Evolutionary conservation across 257 asterid species (phyloP), one percentile per base, ranked within the genome.

Genomic region (Nicotiana attenuata): DNA sequence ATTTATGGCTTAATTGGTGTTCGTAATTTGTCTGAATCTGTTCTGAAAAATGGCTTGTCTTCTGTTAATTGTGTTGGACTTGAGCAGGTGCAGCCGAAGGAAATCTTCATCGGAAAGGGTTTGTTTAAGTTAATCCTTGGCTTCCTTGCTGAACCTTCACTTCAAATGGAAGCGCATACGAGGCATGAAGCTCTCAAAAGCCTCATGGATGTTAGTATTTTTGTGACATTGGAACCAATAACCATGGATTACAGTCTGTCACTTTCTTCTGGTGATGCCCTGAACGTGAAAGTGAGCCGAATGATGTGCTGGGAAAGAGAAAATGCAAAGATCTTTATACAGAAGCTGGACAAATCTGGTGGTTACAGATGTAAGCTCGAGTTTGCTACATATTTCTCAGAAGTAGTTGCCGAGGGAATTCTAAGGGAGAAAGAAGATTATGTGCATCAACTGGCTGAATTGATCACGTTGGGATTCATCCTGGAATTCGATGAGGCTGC

Each of bases 281-380:
- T 84, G 33, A 17, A 41, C 4, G 89, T 35, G 35, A n/a, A 81
- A 14, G 78, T 82, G 41, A 52, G 56, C 59, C 79, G 79, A 80
- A 65, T 67, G 84, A 80, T 87, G 28, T 83, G 89, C 13, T 87
- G 89, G 89, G 89, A 87, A 20, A 87, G 84, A 75, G 61, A 77
- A 33, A 66, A 5, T 29, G 82, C 89, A 3, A 28, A 24, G 33
- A 55, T 87, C 11, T 82, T 75, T 61, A 31, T 56, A 16, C 82
- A 84, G 16, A 81, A 57, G 77, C 20, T 77, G 71, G 83, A 86
- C 11, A 79, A 64, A 41, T 84, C 85, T 7, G 71, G 82, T 41
- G 82, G 87, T 61, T 59, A 65, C 28, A 84, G 65, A 65, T 19
- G 71, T 31, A 35, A 69, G 47, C 82, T 86, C 1, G 87, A 86